phyloP scores from a whole-genome alignment of 345 rosid genomes.

The Eucalyptus regnans region DNA sequence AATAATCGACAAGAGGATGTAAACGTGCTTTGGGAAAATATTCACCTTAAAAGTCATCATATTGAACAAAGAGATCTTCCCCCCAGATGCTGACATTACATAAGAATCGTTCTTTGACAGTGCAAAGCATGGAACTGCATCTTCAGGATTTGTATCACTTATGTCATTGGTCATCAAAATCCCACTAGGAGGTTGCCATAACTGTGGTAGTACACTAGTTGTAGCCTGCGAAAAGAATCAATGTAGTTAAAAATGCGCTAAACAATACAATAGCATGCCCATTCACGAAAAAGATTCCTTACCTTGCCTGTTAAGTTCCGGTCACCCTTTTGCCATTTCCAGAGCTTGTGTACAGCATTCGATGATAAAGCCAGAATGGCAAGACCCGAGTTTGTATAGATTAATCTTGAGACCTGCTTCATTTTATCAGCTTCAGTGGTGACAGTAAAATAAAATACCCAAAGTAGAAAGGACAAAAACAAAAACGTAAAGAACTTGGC shows the following conservation, averaged over 20 bases:
- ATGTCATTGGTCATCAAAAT: slow-evolving; percentile 71
- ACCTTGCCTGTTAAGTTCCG: slow-evolving; percentile 51
- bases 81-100: slow-evolving; percentile 90
- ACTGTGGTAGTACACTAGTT: slow-evolving; percentile 47
- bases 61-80: slow-evolving; percentile 67
- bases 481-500: neutral
- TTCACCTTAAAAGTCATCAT: slow-evolving; percentile 89
- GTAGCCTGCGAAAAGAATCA: slow-evolving; percentile 34
- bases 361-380: slow-evolving; percentile 75
- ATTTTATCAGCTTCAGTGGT: neutral
- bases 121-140: slow-evolving; percentile 81
- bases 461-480: neutral
- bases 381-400: slow-evolving; percentile 73
- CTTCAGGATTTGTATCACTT: slow-evolving; percentile 61
- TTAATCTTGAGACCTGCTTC: slow-evolving; percentile 60
- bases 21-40: neutral
- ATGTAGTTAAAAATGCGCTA: neutral
- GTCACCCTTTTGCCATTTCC: slow-evolving; percentile 89
- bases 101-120: slow-evolving; percentile 91
- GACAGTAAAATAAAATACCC: neutral
- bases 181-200: slow-evolving; percentile 86
- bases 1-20: neutral
- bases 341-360: slow-evolving; percentile 88
- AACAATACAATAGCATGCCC: neutral
- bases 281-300: neutral